Evolutionary conservation across 1,284 basidiomycete genomes (phyloP).

Genomic region (Afroboletus lepidellus): DNA sequence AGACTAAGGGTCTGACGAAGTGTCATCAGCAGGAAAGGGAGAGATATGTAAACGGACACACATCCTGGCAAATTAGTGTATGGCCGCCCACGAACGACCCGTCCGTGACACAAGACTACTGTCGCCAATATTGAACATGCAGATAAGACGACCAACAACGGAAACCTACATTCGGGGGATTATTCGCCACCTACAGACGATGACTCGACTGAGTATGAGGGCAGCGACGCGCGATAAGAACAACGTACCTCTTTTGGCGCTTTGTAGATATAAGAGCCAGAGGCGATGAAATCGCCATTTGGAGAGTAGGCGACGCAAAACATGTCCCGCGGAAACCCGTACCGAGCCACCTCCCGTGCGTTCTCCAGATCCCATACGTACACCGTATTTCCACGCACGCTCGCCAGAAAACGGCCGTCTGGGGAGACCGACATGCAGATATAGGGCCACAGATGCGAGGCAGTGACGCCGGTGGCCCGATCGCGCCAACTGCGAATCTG

Average conservation of each 20-base stretch:
- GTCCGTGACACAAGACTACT: not conserved
- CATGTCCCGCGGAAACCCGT: conserved; percentile 26
- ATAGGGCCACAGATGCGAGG: conserved; percentile 23
- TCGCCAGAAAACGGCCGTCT: conserved; percentile 17
- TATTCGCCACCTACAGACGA: conserved; percentile 4
- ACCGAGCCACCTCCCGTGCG: conserved; percentile 16
- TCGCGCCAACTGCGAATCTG: conserved; percentile 27
- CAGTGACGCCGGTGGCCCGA: not conserved
- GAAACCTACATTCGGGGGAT: conserved; percentile 11
- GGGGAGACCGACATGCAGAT: conserved; percentile 27
- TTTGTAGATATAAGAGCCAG: conserved; percentile 21
- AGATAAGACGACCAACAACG: not conserved
- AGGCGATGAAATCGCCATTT: conserved; percentile 21
- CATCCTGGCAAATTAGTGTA: conserved; percentile 1
- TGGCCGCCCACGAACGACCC: not conserved
- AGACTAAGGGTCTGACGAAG: conserved; percentile 2
- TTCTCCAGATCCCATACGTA: conserved; percentile 21
- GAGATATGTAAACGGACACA: not conserved
- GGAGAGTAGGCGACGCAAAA: conserved; percentile 28
- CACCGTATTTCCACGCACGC: conserved; percentile 22
- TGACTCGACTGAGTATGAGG: conserved; percentile 1
- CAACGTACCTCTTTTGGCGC: conserved; percentile 14
- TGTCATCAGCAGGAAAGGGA: not conserved
- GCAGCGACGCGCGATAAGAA: not conserved
- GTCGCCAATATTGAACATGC: not conserved